phyloP scores from a whole-genome alignment of 1,139 yeast species.

The Yamadazyma diddensiae region DNA sequence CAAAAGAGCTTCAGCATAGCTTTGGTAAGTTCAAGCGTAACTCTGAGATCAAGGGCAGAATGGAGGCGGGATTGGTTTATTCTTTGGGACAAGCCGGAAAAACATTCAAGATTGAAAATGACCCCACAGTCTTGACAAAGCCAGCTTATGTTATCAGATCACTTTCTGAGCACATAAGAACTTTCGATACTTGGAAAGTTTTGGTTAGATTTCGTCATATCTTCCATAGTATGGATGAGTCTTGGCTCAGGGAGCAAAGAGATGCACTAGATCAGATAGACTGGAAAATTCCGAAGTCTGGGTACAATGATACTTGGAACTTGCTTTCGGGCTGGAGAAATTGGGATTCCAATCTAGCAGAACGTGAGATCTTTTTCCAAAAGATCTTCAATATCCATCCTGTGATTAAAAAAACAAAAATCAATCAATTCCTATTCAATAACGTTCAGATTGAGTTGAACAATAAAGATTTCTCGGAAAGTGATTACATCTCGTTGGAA shows the following conservation, averaged over 20 bases:
- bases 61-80: constrained; percentile 45
- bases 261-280: constrained; percentile 17
- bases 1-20: constrained; percentile 20
- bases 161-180: constrained; percentile 69
- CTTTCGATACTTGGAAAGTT: constrained; percentile 85
- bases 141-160: constrained; percentile 81
- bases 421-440: constrained; percentile 9
- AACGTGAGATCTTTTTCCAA: constrained; percentile 52
- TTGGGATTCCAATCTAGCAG: constrained; percentile 66
- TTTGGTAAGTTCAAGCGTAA: constrained; percentile 17
- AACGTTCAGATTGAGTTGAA: constrained; percentile 6
- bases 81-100: constrained; percentile 63
- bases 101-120: constrained; percentile 62
- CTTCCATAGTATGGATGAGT: constrained; percentile 53
- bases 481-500: constrained; percentile 17
- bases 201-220: constrained; percentile 76
- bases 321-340: constrained; percentile 82
- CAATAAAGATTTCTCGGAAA: constrained; percentile 1
- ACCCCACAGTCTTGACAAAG: constrained; percentile 85
- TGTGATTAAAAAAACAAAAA: constrained; percentile 7
- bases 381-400: constrained; percentile 30
- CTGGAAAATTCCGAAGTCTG: constrained; percentile 49
- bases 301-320: constrained; percentile 51
- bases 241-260: constrained; percentile 40
- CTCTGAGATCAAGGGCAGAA: constrained; percentile 14